Percentiles rank a stretch among this genome's conserved stretches.
Conservation (phyloP, 1,284 basidiomycete genomes). For the Meripilus lineatus region DNA sequence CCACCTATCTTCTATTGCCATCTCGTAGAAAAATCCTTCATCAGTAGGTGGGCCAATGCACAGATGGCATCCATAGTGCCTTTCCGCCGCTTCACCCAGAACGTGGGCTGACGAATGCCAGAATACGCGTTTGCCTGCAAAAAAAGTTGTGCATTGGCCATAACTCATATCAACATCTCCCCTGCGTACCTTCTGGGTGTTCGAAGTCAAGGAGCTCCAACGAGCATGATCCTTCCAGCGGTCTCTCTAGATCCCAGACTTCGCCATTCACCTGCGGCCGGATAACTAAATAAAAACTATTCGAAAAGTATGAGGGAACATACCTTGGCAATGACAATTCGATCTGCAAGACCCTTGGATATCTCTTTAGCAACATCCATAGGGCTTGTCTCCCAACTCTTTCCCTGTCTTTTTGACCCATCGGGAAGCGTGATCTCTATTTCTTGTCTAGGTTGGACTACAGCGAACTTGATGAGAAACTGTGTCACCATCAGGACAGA, state of each 20-base stretch:
- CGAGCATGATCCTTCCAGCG: conserved; percentile 79
- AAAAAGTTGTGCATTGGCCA: conserved; percentile 4
- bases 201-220: conserved; percentile 94
- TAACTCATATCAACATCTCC: too few relatives aligned
- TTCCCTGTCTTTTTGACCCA: conserved; percentile 80
- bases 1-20: conserved; percentile 76
- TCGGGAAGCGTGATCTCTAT: conserved; percentile 88
- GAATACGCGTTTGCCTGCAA: conserved; percentile 89
- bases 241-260: conserved; percentile 95
- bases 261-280: conserved; percentile 70
- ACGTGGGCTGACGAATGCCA: conserved; percentile 99
- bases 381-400: conserved; percentile 95
- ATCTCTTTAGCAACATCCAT: conserved; percentile 88
- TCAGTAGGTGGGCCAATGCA: conserved; percentile 97
- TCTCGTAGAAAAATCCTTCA: conserved; percentile 99
- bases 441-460: conserved; percentile 81
- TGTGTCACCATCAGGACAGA: background rate
- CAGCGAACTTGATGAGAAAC: background rate
- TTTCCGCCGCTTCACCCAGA: conserved; percentile 95
- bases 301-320: conserved; percentile 1
- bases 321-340: conserved; percentile 91
- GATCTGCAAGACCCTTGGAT: conserved; percentile 85
- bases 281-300: conserved; percentile 2
- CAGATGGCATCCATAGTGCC: conserved; percentile 96
- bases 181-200: conserved; percentile 74